Percentiles rank a stretch among this genome's conserved stretches.
Conservation (phyloP, 2,329 filamentous ascomycete genomes). For the Epichloe hybrida region DNA sequence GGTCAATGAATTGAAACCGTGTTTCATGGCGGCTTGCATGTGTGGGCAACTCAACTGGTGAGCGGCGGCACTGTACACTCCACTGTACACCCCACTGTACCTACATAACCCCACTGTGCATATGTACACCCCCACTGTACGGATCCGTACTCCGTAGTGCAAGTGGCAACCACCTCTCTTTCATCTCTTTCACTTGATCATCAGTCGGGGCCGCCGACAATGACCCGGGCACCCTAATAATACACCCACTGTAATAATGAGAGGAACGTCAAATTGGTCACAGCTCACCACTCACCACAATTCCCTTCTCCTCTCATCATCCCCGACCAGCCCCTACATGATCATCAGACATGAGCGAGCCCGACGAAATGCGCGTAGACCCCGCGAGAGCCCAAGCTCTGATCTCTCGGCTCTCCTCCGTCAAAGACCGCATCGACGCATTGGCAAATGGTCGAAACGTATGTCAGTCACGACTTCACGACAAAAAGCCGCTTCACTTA, state of each 20-base stretch:
- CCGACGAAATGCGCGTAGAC: conserved; percentile 46
- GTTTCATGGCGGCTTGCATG: neutral
- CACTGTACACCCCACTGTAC: too few relatives aligned
- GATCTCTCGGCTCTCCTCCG: conserved; percentile 45
- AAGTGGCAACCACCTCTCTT: too few relatives aligned
- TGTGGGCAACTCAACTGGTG: neutral
- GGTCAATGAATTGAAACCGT: too few relatives aligned
- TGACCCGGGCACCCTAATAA: conserved; percentile 2
- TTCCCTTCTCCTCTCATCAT: neutral
- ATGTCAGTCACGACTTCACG: conserved; percentile 14
- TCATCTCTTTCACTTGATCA: too few relatives aligned
- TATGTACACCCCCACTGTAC: too few relatives aligned
- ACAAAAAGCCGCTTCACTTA: neutral
- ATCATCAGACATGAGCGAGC: conserved; percentile 27
- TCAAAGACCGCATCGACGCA: conserved; percentile 43
- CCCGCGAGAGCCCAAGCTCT: conserved; percentile 48
- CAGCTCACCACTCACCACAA: neutral
- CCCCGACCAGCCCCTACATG: neutral
- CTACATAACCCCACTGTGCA: too few relatives aligned
- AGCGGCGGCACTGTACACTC: too few relatives aligned
- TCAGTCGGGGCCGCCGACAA: conserved; percentile 1
- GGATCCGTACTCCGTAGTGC: too few relatives aligned
- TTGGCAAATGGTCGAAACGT: conserved; percentile 41
- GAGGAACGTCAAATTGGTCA: neutral
- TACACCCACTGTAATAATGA: too few relatives aligned